These are phyloP conservation scores for Populus tremula DNA, from an alignment of 345 rosid species.

Conservation along the genomic window DNA sequence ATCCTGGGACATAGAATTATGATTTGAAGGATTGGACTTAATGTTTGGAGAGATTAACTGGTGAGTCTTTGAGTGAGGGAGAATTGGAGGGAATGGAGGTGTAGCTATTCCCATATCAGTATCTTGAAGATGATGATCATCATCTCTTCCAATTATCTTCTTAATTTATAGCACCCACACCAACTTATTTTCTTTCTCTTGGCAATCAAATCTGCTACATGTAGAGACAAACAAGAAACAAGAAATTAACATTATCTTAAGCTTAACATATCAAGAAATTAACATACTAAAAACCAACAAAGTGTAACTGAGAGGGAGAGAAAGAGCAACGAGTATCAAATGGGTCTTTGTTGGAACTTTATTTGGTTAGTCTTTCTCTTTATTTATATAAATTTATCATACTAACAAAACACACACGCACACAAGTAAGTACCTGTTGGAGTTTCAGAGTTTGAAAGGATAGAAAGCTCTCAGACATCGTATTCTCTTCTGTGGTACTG, in stretches of 20 bases:
- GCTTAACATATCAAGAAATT: slow-evolving; percentile 1
- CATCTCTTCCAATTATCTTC: slow-evolving; percentile 10
- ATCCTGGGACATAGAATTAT: slow-evolving; percentile 89
- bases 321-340: slow-evolving; percentile 6
- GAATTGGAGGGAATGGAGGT: slow-evolving; percentile 30
- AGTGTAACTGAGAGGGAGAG: neutral
- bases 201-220: slow-evolving; percentile 21
- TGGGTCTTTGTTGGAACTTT: slow-evolving; percentile 3
- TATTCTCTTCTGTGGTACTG: slow-evolving; percentile 46
- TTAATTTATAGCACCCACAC: neutral
- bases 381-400: neutral
- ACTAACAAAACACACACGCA: neutral
- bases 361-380: neutral
- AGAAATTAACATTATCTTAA: neutral
- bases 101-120: slow-evolving; percentile 73
- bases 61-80: slow-evolving; percentile 23
- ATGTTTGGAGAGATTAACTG: slow-evolving; percentile 9
- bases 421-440: slow-evolving; percentile 33
- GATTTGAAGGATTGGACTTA: slow-evolving; percentile 33
- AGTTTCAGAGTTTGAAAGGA: slow-evolving; percentile 52
- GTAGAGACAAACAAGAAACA: slow-evolving; percentile 24
- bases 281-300: slow-evolving; percentile 8
- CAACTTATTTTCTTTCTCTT: neutral
- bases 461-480: slow-evolving; percentile 54
- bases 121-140: slow-evolving; percentile 41